These are phyloP conservation scores for Ceratocystis papillata DNA, from an alignment of 2,329 filamentous ascomycete species.

Conservation along the genomic window DNA sequence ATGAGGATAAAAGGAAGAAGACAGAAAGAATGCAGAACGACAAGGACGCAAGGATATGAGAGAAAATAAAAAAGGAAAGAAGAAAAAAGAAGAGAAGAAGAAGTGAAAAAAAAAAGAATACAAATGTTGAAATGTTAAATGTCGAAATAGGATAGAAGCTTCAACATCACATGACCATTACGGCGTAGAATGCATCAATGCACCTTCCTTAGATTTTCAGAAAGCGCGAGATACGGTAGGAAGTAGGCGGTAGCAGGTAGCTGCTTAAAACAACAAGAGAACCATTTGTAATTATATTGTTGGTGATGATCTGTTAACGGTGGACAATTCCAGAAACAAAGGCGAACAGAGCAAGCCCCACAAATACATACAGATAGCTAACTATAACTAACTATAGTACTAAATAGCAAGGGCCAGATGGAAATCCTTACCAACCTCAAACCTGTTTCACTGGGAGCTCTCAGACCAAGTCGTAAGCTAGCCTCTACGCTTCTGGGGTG, in stretches of 20 bases:
- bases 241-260: neutral
- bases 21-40: neutral
- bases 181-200: neutral
- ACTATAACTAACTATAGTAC: no score
- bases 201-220: neutral
- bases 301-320: neutral
- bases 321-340: neutral
- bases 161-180: neutral
- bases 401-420: neutral
- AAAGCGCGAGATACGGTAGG: neutral
- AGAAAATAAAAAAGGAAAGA: neutral
- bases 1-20: neutral
- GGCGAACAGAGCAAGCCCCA: neutral
- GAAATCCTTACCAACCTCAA: neutral
- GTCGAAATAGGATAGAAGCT: neutral
- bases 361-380: neutral
- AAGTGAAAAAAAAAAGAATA: neutral
- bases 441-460: slow-evolving; percentile 1
- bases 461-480: neutral
- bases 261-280: neutral
- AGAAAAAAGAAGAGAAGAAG: neutral
- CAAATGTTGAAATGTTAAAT: no score
- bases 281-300: neutral
- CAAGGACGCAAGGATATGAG: neutral
- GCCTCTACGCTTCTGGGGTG: no score